Conservation (phyloP, 441 rosid genomes). For the Mallotus japonicus region DNA sequence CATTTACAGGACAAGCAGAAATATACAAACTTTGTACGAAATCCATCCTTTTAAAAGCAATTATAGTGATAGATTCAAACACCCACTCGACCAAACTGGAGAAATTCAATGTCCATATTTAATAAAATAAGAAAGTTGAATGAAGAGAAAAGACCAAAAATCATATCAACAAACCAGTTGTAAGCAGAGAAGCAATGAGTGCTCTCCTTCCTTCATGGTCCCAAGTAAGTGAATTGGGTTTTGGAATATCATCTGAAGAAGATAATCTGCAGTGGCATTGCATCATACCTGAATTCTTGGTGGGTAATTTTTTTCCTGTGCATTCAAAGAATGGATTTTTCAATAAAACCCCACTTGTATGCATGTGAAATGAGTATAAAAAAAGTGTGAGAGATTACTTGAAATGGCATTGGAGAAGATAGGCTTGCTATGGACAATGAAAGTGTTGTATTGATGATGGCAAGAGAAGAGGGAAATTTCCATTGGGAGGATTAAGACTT, state of each 20-base stretch:
- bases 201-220: constrained; percentile 54
- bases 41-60: neutral
- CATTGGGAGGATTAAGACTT: constrained; percentile 22
- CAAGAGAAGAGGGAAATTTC: constrained; percentile 41
- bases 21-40: neutral
- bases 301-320: constrained; percentile 43
- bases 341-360: neutral
- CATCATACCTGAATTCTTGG: constrained; percentile 20
- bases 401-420: constrained; percentile 25
- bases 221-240: constrained; percentile 29
- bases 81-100: constrained; percentile 13
- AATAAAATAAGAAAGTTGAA: neutral
- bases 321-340: neutral
- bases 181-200: constrained; percentile 54
- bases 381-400: constrained; percentile 28
- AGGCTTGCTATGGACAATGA: constrained; percentile 32
- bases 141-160: neutral
- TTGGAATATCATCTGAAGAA: constrained; percentile 32
- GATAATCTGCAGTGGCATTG: constrained; percentile 48
- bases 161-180: constrained; percentile 43
- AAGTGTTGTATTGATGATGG: constrained; percentile 32
- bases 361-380: neutral
- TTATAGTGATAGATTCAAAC: neutral
- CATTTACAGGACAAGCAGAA: neutral
- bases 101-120: neutral